Percentiles rank a stretch among this genome's conserved stretches.
Conservation (phyloP, 768 basidiomycete species). For the Rhodotorula diobovata region DNA sequence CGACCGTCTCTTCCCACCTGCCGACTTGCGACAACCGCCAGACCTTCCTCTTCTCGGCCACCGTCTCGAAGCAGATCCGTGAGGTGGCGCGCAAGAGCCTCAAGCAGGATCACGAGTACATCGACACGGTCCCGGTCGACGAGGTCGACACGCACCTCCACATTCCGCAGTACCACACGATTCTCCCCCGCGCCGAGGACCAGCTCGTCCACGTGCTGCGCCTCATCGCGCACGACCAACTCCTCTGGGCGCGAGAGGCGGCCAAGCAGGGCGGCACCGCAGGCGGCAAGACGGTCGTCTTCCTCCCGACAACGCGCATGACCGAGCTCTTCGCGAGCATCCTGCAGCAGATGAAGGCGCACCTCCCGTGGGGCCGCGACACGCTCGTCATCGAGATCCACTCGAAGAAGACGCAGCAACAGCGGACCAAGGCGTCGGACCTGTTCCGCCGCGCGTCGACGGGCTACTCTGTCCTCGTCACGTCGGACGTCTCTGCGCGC, state of each 20-base stretch:
- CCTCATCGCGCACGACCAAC: conserved; percentile 81
- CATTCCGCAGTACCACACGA: conserved; percentile 76
- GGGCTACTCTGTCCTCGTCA: conserved; percentile 51
- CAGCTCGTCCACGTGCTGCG: conserved; percentile 75
- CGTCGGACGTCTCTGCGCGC: conserved; percentile 53
- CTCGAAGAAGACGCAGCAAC: conserved; percentile 56
- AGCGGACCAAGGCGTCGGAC: conserved; percentile 55
- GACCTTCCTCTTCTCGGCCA: conserved; percentile 53
- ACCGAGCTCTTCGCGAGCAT: conserved; percentile 69
- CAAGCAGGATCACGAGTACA: conserved; percentile 50
- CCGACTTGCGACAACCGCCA: conserved; percentile 51
- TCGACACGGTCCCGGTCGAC: conserved; percentile 59
- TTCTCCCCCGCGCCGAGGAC: conserved; percentile 61
- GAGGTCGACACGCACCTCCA: conserved; percentile 64
- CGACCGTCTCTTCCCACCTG: conserved; percentile 62
- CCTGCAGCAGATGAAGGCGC: conserved; percentile 54
- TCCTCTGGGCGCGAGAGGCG: conserved; percentile 56
- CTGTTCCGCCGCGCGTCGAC: conserved; percentile 65
- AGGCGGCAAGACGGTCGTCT: conserved; percentile 55
- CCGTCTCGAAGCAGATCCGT: conserved; percentile 51
- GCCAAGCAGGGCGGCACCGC: conserved; percentile 39
- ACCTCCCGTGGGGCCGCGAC: conserved; percentile 55
- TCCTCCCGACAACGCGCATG: conserved; percentile 71
- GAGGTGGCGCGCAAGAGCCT: conserved; percentile 47
- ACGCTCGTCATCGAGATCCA: conserved; percentile 71